These are phyloP conservation scores for Maudiozyma saulgeensis DNA, from an alignment of 805 yeast species.

Conservation along the genomic window DNA sequence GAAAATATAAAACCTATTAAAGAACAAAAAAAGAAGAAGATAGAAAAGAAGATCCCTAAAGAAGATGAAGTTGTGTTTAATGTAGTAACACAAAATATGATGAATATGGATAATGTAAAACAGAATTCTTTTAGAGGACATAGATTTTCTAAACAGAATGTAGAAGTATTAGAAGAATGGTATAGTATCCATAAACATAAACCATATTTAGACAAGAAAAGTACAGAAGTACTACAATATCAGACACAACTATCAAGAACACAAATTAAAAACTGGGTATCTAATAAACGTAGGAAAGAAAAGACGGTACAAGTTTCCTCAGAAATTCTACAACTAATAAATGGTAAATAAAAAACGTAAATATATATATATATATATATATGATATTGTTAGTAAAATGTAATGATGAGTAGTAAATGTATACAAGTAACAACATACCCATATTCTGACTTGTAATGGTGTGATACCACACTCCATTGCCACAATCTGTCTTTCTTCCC, in stretches of 20 bases:
- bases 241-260: conserved; percentile 12
- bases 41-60: background rate
- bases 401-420: too few species aligned
- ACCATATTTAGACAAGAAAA: conserved; percentile 14
- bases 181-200: conserved; percentile 8
- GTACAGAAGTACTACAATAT: conserved; percentile 2
- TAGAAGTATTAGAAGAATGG: conserved; percentile 12
- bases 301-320: conserved; percentile 10
- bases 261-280: conserved; percentile 23
- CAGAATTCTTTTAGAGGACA: conserved; percentile 14
- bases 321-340: conserved; percentile 6
- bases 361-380: background rate
- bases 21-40: background rate
- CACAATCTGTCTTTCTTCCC: conserved; percentile 1
- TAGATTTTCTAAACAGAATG: conserved; percentile 11
- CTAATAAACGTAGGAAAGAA: conserved; percentile 21
- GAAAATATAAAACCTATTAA: background rate
- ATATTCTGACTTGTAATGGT: conserved; percentile 1
- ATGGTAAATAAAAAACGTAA: conserved; percentile 1
- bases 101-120: conserved; percentile 3
- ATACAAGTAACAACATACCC: conserved; percentile 1
- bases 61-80: conserved; percentile 6
- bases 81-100: conserved; percentile 13
- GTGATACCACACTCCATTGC: conserved; percentile 1
- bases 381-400: too few species aligned